A percentile compares a stretch with the other conserved stretches of the same genome.
These are phyloP conservation scores for Saccharomycopsis babjevae DNA, from an alignment of 805 yeast genomes.

Conservation along the genomic window DNA sequence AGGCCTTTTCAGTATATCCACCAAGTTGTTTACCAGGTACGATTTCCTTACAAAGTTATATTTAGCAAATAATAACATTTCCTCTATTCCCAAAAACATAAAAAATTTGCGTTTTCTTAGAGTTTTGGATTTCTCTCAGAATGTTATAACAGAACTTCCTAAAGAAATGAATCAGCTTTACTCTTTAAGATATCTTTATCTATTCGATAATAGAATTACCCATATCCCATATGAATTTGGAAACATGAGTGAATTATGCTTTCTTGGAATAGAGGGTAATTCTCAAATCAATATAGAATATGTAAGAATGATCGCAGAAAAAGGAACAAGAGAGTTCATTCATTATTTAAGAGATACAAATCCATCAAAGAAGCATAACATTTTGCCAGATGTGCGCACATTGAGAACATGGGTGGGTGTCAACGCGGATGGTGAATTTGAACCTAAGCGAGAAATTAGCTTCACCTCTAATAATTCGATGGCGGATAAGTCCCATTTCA, in stretches of 20 bases:
- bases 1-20: slow-evolving; percentile 60
- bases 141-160: slow-evolving; percentile 64
- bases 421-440: slow-evolving; percentile 64
- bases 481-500: slow-evolving; percentile 39
- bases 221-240: slow-evolving; percentile 81
- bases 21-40: slow-evolving; percentile 61
- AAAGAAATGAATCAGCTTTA: slow-evolving; percentile 74
- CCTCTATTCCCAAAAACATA: slow-evolving; percentile 55
- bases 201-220: slow-evolving; percentile 76
- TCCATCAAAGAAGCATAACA: slow-evolving; percentile 45
- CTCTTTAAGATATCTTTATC: slow-evolving; percentile 68
- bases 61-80: slow-evolving; percentile 75
- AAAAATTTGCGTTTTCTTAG: slow-evolving; percentile 61
- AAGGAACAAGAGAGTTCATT: slow-evolving; percentile 78
- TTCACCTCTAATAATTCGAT: slow-evolving; percentile 18
- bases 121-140: slow-evolving; percentile 77
- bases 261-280: slow-evolving; percentile 91
- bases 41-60: slow-evolving; percentile 78
- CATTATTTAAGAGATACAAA: slow-evolving; percentile 68
- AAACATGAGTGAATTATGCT: slow-evolving; percentile 68
- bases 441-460: slow-evolving; percentile 23
- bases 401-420: slow-evolving; percentile 70
- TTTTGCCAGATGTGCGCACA: slow-evolving; percentile 1
- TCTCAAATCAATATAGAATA: slow-evolving; percentile 52
- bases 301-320: slow-evolving; percentile 60